A percentile compares a stretch with the other conserved stretches of the same genome.
These are phyloP conservation scores for Pseudozyma hubeiensis DNA, from an alignment of 1,284 basidiomycete species.

Conservation along the genomic window DNA sequence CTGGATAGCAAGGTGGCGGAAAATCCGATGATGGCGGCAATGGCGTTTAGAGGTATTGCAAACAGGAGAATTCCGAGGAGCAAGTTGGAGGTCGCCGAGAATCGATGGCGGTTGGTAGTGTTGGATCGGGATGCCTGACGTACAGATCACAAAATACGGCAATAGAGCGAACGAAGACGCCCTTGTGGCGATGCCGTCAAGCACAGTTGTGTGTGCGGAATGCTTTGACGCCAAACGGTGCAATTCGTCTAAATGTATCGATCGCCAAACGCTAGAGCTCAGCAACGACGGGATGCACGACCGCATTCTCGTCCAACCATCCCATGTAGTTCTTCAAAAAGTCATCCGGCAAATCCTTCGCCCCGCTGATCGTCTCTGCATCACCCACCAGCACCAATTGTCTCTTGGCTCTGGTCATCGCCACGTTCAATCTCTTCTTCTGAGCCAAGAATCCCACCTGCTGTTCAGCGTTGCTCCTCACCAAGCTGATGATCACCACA, in stretches of 20 bases:
- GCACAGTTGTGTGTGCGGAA: no score
- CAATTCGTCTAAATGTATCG: no score
- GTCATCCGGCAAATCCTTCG: slow-evolving; percentile 40
- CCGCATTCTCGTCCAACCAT: slow-evolving; percentile 89
- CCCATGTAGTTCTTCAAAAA: slow-evolving; percentile 77
- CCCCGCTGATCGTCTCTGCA: slow-evolving; percentile 50
- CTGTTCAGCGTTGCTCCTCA: slow-evolving; percentile 55
- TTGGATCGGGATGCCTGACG: slow-evolving; percentile 20
- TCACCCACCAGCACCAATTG: slow-evolving; percentile 65
- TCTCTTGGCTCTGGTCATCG: slow-evolving; percentile 65
- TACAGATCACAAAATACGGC: background rate
- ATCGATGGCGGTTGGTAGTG: slow-evolving; percentile 30
- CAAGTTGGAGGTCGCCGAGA: slow-evolving; percentile 27
- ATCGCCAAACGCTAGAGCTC: slow-evolving; percentile 5
- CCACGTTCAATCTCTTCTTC: slow-evolving; percentile 64
- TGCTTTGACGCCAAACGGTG: no score
- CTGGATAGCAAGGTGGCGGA: slow-evolving; percentile 17
- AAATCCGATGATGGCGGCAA: slow-evolving; percentile 27
- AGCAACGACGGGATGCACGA: slow-evolving; percentile 72
- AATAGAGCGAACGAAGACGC: no score
- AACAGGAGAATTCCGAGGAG: slow-evolving; percentile 31
- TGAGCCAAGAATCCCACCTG: slow-evolving; percentile 64
- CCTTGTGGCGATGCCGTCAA: no score
- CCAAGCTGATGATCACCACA: slow-evolving; percentile 60
- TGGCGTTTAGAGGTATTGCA: slow-evolving; percentile 21